Conservation (phyloP, 768 basidiomycete genomes). For the Mycena crocata region DNA sequence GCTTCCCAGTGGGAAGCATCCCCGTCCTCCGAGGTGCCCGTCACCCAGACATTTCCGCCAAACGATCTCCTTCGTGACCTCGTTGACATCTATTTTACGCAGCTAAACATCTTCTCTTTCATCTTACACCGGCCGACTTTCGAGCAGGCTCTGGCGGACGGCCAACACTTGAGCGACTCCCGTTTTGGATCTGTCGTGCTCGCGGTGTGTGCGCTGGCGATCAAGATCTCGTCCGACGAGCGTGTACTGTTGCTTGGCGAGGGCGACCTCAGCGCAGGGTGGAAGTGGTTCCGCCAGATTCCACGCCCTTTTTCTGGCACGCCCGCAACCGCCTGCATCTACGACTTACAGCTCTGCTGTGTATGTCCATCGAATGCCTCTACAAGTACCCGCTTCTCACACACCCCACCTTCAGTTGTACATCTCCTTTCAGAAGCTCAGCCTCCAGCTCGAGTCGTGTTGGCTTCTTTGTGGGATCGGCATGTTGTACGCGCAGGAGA, state of each 20-base stretch:
- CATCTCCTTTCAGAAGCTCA: slow-evolving; percentile 50
- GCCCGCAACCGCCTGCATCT: slow-evolving; percentile 58
- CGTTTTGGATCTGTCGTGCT: slow-evolving; percentile 60
- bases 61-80: slow-evolving; percentile 50
- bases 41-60: slow-evolving; percentile 26
- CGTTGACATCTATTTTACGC: slow-evolving; percentile 63
- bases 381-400: not conserved
- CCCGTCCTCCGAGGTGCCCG: slow-evolving; percentile 2
- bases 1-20: slow-evolving; percentile 24
- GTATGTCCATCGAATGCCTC: slow-evolving; percentile 46
- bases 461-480: slow-evolving; percentile 58
- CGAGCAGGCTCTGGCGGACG: slow-evolving; percentile 48
- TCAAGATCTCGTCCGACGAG: slow-evolving; percentile 55
- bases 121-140: slow-evolving; percentile 67
- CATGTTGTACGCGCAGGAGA: slow-evolving; percentile 58
- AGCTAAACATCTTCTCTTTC: slow-evolving; percentile 53
- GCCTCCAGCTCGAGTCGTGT: slow-evolving; percentile 51
- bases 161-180: slow-evolving; percentile 50
- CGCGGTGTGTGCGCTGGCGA: slow-evolving; percentile 63
- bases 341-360: slow-evolving; percentile 67
- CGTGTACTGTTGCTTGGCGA: slow-evolving; percentile 46
- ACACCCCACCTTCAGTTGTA: slow-evolving; percentile 42
- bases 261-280: slow-evolving; percentile 51
- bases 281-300: slow-evolving; percentile 59
- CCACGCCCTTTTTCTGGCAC: slow-evolving; percentile 62